Conservation (phyloP, 2,329 filamentous ascomycete genomes). For the Aspergillus glaucus region DNA sequence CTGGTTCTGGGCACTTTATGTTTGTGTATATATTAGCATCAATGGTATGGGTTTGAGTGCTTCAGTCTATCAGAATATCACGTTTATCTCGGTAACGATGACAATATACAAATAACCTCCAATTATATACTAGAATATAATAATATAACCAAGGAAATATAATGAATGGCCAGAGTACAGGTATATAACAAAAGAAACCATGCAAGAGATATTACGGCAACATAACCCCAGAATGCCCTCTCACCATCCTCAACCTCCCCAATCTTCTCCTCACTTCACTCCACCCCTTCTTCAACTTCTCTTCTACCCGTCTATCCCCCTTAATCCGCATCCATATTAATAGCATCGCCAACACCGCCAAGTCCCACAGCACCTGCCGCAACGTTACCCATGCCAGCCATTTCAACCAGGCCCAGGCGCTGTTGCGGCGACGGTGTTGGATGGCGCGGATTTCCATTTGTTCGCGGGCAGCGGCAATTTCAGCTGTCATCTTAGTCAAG, state of each 20-base stretch:
- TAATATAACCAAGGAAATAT: conserved; percentile 6
- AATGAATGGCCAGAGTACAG: conserved; percentile 1
- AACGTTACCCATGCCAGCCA: conserved; percentile 64
- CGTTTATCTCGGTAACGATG: not conserved
- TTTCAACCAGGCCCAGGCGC: conserved; percentile 61
- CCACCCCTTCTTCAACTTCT: conserved; percentile 28
- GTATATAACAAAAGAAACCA: conserved; percentile 1
- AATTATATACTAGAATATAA: conserved; percentile 21
- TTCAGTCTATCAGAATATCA: not conserved
- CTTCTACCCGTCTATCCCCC: conserved; percentile 38
- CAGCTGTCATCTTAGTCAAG: conserved; percentile 81
- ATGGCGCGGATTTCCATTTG: conserved; percentile 75
- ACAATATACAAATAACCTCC: conserved; percentile 9
- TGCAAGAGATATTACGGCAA: conserved; percentile 14
- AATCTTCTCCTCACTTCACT: conserved; percentile 28
- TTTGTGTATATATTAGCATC: conserved; percentile 37
- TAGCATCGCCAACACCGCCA: conserved; percentile 44
- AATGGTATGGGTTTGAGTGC: conserved; percentile 24
- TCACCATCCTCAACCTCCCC: conserved; percentile 19
- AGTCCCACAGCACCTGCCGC: conserved; percentile 70
- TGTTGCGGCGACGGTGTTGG: conserved; percentile 60
- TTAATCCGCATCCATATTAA: conserved; percentile 37
- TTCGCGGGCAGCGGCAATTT: conserved; percentile 85
- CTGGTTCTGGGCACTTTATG: conserved; percentile 15
- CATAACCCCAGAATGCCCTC: conserved; percentile 15